These are phyloP conservation scores for Colletotrichum phormii DNA, from an alignment of 2,329 filamentous ascomycete species.

Conservation along the genomic window DNA sequence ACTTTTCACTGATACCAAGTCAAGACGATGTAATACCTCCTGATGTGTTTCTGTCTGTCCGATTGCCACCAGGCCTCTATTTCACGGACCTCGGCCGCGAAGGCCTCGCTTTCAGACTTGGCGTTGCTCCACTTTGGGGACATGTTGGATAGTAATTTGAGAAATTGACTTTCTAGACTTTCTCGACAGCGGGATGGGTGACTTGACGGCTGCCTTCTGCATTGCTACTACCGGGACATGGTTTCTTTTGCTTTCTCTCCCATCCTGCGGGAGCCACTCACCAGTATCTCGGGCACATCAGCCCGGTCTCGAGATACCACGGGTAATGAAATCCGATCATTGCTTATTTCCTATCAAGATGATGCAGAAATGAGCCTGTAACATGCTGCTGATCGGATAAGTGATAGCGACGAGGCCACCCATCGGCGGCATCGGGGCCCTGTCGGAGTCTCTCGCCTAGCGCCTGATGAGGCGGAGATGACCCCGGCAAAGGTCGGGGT, in stretches of 20 bases:
- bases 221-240: neutral
- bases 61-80: slow-evolving; percentile 6
- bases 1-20: neutral
- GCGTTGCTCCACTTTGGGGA: neutral
- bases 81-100: neutral
- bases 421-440: neutral
- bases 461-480: neutral
- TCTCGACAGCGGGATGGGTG: neutral
- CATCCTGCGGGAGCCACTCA: neutral
- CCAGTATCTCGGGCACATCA: neutral
- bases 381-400: neutral
- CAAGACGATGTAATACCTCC: neutral
- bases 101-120: slow-evolving; percentile 1
- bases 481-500: neutral
- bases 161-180: neutral
- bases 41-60: slow-evolving; percentile 2
- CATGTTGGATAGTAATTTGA: neutral
- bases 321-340: too few relatives aligned
- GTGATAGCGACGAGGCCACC: neutral
- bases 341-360: neutral
- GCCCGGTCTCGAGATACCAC: neutral
- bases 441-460: slow-evolving; percentile 2
- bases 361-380: neutral
- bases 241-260: neutral
- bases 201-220: neutral